These are phyloP conservation scores for Mallotus nudiflorus DNA, from an alignment of 345 rosid genomes.

Conservation along the genomic window DNA sequence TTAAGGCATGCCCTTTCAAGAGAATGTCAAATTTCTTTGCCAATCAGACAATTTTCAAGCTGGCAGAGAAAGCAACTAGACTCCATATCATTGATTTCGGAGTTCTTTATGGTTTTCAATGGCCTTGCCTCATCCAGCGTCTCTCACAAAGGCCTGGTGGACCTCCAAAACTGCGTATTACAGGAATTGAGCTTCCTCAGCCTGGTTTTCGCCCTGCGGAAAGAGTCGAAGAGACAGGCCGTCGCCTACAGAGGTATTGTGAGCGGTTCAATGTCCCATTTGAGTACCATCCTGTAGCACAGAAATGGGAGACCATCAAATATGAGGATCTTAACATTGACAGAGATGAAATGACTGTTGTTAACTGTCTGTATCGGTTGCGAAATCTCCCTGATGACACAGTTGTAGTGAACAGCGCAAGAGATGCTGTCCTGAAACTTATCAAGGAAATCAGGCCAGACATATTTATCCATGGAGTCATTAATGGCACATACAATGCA, in stretches of 20 bases:
- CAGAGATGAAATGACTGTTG: slow-evolving; percentile 53
- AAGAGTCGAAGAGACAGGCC: slow-evolving; percentile 69
- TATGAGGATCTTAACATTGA: slow-evolving; percentile 62
- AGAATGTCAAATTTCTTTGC: slow-evolving; percentile 50
- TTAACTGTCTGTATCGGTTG: slow-evolving; percentile 54
- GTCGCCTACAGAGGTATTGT: slow-evolving; percentile 54
- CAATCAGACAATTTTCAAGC: slow-evolving; percentile 46
- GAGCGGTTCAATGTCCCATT: slow-evolving; percentile 60
- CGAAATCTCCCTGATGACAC: slow-evolving; percentile 72
- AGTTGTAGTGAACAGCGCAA: slow-evolving; percentile 44
- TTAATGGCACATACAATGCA: slow-evolving; percentile 62
- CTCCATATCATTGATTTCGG: slow-evolving; percentile 83
- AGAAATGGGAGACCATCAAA: slow-evolving; percentile 73
- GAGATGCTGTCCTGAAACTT: slow-evolving; percentile 61
- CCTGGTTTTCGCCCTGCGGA: slow-evolving; percentile 72
- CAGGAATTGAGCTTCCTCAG: slow-evolving; percentile 84
- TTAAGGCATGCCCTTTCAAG: slow-evolving; percentile 52
- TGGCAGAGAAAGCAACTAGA: slow-evolving; percentile 47
- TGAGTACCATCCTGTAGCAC: slow-evolving; percentile 56
- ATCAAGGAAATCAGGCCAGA: slow-evolving; percentile 59
- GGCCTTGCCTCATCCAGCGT: slow-evolving; percentile 77
- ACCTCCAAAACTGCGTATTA: slow-evolving; percentile 65
- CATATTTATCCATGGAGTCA: slow-evolving; percentile 57
- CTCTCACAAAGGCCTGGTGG: slow-evolving; percentile 43
- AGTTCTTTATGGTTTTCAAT: slow-evolving; percentile 75